Evolutionary conservation across 306 rosid species (phyloP), one percentile per base, ranked within the genome.

Genomic region (Quercus bicolor): DNA sequence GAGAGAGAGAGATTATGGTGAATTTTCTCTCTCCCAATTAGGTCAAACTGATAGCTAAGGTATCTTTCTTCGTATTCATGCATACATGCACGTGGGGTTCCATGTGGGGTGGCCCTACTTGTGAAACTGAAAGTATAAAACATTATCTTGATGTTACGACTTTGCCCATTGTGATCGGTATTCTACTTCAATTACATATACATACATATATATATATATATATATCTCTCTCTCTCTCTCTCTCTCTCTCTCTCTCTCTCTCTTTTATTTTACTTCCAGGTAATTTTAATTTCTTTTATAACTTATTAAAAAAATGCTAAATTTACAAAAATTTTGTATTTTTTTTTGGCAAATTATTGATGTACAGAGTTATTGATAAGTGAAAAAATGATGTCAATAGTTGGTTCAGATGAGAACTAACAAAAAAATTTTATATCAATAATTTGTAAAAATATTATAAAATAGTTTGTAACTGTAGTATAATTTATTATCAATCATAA

Each of bases 31-130:
- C 51, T 52, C 73, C 69, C n/a, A 23, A 64, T 74, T 20, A 20
- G 37, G 56, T 68, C 9, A 29, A 52, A 45, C 54, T 40, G 54
- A 51, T 68, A 24, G 71, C 70, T 5, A 57, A 24, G 62, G 68
- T 78, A 74, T 77, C 54, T 31, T 20, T 5, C 40, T 18, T 52
- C 75, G 18, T 74, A 74, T 64, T 48, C 56, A 43, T 73, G 72
- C 8, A 34, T 5, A 34, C 68, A 31, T 82, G 75, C 23, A 59
- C 82, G 73, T 71, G 82, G 65, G 18, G 5, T 70, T 60, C 40
- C 34, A 26, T 20, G 62, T 70, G 79, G 51, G 61, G 6, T 19
- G 82, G 55, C 40, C 82, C 72, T 72, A 78, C 82, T 21, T 23
- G 5, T 34, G 40, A 34, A 6, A 34, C 40, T 29, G 54, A 20